Percentiles rank a stretch among this genome's conserved stretches.
These are phyloP conservation scores for Allomyces macrogynus DNA, from an alignment of 192 early-diverging fungal genomes.

Conservation along the genomic window DNA sequence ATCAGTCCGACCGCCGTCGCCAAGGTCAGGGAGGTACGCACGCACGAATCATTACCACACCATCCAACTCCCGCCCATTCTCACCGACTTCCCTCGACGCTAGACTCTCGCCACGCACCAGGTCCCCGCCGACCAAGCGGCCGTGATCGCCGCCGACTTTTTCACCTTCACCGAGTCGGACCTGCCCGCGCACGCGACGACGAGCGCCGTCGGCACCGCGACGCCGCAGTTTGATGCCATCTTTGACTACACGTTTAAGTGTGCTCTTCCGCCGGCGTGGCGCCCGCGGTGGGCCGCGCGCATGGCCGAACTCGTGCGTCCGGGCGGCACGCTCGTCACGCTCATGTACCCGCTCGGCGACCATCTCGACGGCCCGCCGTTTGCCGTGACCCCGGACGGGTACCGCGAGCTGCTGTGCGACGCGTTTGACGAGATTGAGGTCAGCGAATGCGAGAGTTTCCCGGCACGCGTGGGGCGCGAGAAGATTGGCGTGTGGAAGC, in stretches of 20 bases:
- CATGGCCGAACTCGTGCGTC: constrained; percentile 38
- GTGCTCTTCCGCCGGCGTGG: constrained; percentile 45
- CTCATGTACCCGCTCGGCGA: constrained; percentile 53
- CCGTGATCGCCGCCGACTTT: constrained; percentile 45
- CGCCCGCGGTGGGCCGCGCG: constrained; percentile 39
- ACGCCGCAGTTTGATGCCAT: background rate
- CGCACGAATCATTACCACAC: background rate
- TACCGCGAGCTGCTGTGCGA: constrained; percentile 33
- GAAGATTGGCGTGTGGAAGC: constrained; percentile 42
- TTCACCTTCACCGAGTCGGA: constrained; percentile 26
- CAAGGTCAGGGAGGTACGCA: constrained; percentile 24
- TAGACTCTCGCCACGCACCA: constrained; percentile 1
- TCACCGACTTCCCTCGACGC: background rate
- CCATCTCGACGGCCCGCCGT: constrained; percentile 46
- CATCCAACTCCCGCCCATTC: background rate
- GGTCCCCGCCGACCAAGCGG: constrained; percentile 17
- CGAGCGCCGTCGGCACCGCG: background rate
- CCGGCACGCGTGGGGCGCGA: constrained; percentile 31
- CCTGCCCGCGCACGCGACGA: background rate
- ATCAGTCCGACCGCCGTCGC: constrained; percentile 42
- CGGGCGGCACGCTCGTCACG: constrained; percentile 47
- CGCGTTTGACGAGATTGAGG: constrained; percentile 40
- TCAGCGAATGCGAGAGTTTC: constrained; percentile 36
- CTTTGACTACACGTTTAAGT: constrained; percentile 39
- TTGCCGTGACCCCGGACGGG: constrained; percentile 33